A percentile compares a stretch with the other conserved stretches of the same genome.
Evolutionary conservation across 371 early-diverging fungal species (phyloP).

Genomic region (Mucor lusitanicus): DNA sequence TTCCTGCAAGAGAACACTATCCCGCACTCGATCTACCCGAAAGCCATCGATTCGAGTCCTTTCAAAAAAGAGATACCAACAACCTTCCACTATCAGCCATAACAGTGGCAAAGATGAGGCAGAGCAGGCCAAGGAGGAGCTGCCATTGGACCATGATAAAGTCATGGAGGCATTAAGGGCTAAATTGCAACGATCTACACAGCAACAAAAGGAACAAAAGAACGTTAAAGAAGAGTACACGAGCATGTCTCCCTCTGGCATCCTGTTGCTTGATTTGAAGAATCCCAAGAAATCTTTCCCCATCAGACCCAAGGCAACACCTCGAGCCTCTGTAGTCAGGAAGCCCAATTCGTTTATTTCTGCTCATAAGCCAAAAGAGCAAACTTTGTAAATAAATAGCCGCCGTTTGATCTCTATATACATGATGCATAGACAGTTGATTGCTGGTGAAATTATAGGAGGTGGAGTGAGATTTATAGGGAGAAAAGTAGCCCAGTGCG

Average conservation of each 20-base stretch:
- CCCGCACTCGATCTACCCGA: slow-evolving; percentile 40
- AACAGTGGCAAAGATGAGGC: not conserved
- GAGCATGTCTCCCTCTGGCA: slow-evolving; percentile 46
- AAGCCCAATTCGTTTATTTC: slow-evolving; percentile 43
- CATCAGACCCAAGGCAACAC: slow-evolving; percentile 15
- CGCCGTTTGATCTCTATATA: too few relatives aligned
- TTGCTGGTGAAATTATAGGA: too few relatives aligned
- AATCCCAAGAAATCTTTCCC: slow-evolving; percentile 41
- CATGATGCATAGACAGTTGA: too few relatives aligned
- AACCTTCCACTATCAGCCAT: not conserved
- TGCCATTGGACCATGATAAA: slow-evolving; percentile 29
- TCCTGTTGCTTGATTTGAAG: slow-evolving; percentile 45
- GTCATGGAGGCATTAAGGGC: slow-evolving; percentile 42
- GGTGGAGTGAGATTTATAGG: too few relatives aligned
- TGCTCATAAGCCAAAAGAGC: slow-evolving; percentile 36
- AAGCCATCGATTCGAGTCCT: slow-evolving; percentile 26
- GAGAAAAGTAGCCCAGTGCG: too few relatives aligned
- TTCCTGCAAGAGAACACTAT: slow-evolving; percentile 32
- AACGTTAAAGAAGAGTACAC: slow-evolving; percentile 23
- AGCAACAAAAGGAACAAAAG: slow-evolving; percentile 27
- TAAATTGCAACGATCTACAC: slow-evolving; percentile 32
- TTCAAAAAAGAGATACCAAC: slow-evolving; percentile 28
- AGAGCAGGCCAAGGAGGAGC: slow-evolving; percentile 10
- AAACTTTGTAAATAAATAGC: slow-evolving; percentile 14
- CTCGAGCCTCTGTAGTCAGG: slow-evolving; percentile 39